Evolutionary conservation across 169 alveolate genomes (phyloP), one percentile per base, ranked within the genome.

Genomic region (Cryptosporidium sp.): DNA sequence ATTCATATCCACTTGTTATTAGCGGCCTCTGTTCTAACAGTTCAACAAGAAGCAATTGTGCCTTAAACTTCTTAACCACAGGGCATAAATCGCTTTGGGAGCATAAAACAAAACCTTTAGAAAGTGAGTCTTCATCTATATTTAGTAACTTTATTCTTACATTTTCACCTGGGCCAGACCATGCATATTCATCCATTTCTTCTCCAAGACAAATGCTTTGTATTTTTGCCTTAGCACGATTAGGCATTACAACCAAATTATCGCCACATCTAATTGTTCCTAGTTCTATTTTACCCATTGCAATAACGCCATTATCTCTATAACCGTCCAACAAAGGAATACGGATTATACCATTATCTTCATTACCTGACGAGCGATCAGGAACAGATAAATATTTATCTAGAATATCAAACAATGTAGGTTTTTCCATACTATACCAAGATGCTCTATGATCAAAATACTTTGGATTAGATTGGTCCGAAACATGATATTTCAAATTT

Each of bases 21-120:
- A 98, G 91, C 9, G 98, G 98, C 61, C 98, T 93, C 85, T 96
- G 98, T 68, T 96, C 98, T 44, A 96, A 96, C 45, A 97, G 91
- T 89, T 98, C 99, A 16, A 97, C 93, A 48, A 98, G 91, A 16
- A 94, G 95, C 26, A 97, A 91, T 75, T 95, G 95, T 18, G 98
- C 99, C 58, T 94, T 86, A 86, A 98, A 96, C 87, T 94, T 96
- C 45, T 93, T 75, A 58, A 96, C 97, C 8, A 95, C 97, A 5
- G 98, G 98, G 86, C 99, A 96, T 48, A 97, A 97, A 70, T 93
- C 86, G 48, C 96, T 95, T 70, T 94, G 93, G 84, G 97, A 94
- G 60, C 99, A 98, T 85, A 98, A 92, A 70, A 98, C 97, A 91
- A 93, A 95, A n/a, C 99, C 99, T 94, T 97, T 96, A 75, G 93